Evolutionary conservation across 2,329 filamentous ascomycete species (phyloP), one percentile per base, ranked within the genome.

Genomic region (Zalaria sp.): DNA sequence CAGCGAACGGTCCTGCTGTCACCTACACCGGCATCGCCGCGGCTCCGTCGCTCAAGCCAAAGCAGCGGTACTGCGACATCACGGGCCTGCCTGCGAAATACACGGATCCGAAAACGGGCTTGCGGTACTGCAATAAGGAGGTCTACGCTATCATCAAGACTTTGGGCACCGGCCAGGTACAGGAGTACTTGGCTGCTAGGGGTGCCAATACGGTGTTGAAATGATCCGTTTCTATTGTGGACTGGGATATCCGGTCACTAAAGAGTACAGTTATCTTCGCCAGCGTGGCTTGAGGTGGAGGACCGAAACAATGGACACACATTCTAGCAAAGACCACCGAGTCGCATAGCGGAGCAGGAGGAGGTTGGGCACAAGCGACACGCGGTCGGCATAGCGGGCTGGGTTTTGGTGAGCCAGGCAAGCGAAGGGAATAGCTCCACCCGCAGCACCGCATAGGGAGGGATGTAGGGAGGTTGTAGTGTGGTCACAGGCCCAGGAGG

Each of bases 11-110:
- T 9, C 84, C 83, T 0, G 75, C 73, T 28, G 61, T 67, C 27
- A 95, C 91, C 1, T 98, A 96, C 61, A 94, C 86, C 5, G 96
- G 95, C 57, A 93, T 98, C 48, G 91, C 96, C 61, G 87, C 85
- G 38, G 89, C 91, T 3, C 91, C 91, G 34, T 91, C 83, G 44
- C 68, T 96, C 53, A 75, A 77, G 54, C 73, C 77, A 5, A 76
- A 84, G 57, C 87, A 81, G 62, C 83, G 82, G 54, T 98, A 96
- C 63, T 98, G 91, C 67, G 93, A 98, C 61, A 75, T 98, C 53
- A 98, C 91, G 1, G 93, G 91, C 1, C 66, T 98, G 49, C 77
- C 85, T n/a, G 85, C 87, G 27, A 81, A 83, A 4, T 98, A 98
- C 59, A 77, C 84, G 28, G 91, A 98, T 58, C 93, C 91, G 3